phyloP scores from a whole-genome alignment of 805 yeast species.

The Ogataea wickerhamii region DNA sequence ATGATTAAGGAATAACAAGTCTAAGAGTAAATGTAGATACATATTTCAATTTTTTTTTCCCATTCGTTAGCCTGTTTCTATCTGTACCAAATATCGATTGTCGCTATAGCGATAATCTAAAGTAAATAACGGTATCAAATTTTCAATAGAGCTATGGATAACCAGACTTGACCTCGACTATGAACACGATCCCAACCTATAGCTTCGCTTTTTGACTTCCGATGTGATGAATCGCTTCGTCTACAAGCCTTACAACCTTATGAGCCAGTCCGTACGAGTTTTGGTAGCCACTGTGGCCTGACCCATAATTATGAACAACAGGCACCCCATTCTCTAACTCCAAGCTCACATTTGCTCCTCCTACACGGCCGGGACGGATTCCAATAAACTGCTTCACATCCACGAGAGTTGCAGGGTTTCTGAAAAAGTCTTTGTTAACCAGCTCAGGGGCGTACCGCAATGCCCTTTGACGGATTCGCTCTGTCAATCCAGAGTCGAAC shows the following conservation, averaged over 20 bases:
- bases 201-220: too few species aligned
- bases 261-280: slow-evolving; percentile 27
- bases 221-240: slow-evolving; percentile 13
- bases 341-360: slow-evolving; percentile 48
- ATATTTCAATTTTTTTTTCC: too few species aligned
- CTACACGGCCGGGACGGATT: slow-evolving; percentile 63
- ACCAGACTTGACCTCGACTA: too few species aligned
- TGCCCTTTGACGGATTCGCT: slow-evolving; percentile 42
- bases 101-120: too few species aligned
- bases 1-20: too few species aligned
- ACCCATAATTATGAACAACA: slow-evolving; percentile 65
- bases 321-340: slow-evolving; percentile 25
- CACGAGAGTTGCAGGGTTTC: slow-evolving; percentile 42
- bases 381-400: slow-evolving; percentile 60
- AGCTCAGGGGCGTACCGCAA: slow-evolving; percentile 51
- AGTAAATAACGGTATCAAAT: too few species aligned
- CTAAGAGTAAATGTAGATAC: too few species aligned
- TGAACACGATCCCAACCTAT: too few species aligned
- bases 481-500: slow-evolving; percentile 47
- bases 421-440: slow-evolving; percentile 19
- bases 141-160: too few species aligned
- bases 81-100: too few species aligned
- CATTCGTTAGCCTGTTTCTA: too few species aligned
- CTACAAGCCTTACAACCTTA: slow-evolving; percentile 20
- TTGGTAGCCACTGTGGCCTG: slow-evolving; percentile 78